Base-by-base conservation (phyloP, 73 alveolate genomes). In the Paramecium sonneborni region DNA sequence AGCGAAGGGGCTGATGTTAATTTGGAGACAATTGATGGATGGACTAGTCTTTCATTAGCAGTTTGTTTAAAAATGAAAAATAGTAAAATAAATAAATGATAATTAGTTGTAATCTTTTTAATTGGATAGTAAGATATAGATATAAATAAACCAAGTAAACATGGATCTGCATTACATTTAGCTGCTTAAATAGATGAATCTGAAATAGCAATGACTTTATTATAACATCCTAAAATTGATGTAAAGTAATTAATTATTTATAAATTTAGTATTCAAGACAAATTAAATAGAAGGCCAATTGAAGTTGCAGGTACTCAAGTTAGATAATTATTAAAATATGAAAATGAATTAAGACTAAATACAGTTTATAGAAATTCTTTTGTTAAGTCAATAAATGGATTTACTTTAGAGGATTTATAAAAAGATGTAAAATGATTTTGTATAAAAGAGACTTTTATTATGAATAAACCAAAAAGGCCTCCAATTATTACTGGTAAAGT, bases 101-200 rank as follows among this genome's bases (percentile, higher is more conserved):
- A 32, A 9, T 23, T 24, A 79, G 90, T 79, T 23, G 43, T 79
- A 23, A 23, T 23, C 4, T 44, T 79, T 23, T 30, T 79, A 24
- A 24, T 79, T 37, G 55, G 90, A 57, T 79, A 79, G 21, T 15
- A 21, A 24, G 90, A 24, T 37, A 15, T 79, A 43, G 41, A 79
- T 44, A 79, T 79, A 5, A 79, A 79, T 44, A 79, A 79, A 79
- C 0, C 24, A 18, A 43, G 62, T 7, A 79, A 79, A 79, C 74
- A 43, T 39, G 90, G 90, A 23, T 12, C 90, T 44, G 90, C 90
- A 0, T 79, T 79, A 24, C 90, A 79, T 46, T 79, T 79, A 18
- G 90, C 90, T 43, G 90, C 90, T 23, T 14, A 79, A 79, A 23
- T 79, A 41, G 90, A 79, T 20, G 90, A 79, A 10, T 26, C 41